Base-by-base conservation (phyloP, 306 rosid genomes). In the Luffa aegyptiaca region DNA sequence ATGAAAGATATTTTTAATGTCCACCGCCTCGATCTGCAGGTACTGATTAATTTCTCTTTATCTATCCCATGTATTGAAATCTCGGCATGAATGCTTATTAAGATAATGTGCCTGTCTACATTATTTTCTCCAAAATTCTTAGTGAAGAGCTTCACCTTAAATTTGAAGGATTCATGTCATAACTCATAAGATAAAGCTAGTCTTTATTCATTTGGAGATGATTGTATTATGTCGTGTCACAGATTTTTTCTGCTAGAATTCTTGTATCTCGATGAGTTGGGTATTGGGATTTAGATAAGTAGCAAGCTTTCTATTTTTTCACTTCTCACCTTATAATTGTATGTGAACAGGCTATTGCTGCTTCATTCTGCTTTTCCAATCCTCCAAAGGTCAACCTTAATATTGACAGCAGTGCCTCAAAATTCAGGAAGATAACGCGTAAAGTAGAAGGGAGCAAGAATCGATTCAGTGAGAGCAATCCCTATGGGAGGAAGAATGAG, bases 1-100 rank as follows among this genome's bases (percentile, higher is more conserved):
- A 95, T 91, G 97, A 95, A 92, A 83, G 98, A 92, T 63, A 92
- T 90, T 68, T 95, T 91, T 83, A 91, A 95, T 21, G 97, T 92
- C 72, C 97, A 95, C 79, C 90, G 86, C 80, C 93, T 92, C 39
- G 97, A 95, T 86, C 72, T 95, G 75, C 97, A 85, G 98, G 97
- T 92, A 79, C 76, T 59, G 31, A 0, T 65, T 18, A 31, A 84
- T 62, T 52, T 65, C 39, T 6, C 46, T 12, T 57, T 37, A 49
- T 83, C 59, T 76, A 53, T 16, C 11, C 57, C 12, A 10, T n/a
- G n/a, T n/a, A n/a, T n/a, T n/a, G n/a, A n/a, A n/a, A n/a, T 46
- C 21, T 26, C 18, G 4, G 6, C 77, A 46, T n/a, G 41, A 18
- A 31, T 42, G 75, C 53, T 3, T 69, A 3, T 37, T 2, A 37